Evolutionary conservation across 2,329 filamentous ascomycete species (phyloP), one percentile per base, ranked within the genome.

Genomic region (Basipetospora sp.): DNA sequence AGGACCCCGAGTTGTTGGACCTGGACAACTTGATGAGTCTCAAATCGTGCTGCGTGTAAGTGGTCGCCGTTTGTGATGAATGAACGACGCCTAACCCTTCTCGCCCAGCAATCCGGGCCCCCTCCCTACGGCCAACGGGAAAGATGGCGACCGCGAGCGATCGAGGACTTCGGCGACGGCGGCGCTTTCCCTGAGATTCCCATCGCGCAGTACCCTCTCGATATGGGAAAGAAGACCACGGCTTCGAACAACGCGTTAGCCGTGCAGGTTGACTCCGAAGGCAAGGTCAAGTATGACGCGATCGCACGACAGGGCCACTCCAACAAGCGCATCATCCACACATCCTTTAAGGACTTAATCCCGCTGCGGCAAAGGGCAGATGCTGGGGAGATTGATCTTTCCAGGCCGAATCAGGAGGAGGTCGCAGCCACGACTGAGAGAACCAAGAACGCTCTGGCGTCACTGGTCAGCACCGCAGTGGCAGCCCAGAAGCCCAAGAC

Each of bases 401-500:
- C 84, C 44, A 70, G 86, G 43, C 90, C 90, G 1, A 83, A 76
- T 47, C 74, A 84, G 56, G 86, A 94, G 49, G 74, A 90, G 51
- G 83, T 96, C 2, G 71, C 74, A 40, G 83, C 74, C 28, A 86
- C 86, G 42, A 83, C 87, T 43, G 83, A 94, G 55, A 78, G 79
- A 57, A 98, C 90, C 16, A 85, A 86, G 57, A 77, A 80, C 47
- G 90, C 90, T 5, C 64, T 98, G 45, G 81, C 82, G 37, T 73
- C 73, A 31, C 65, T 98, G 42, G 83, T 94, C 8, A 78, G 74
- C 47, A 85, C 87, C 31, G 87, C 90, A 1, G 77, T 93, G 15
- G 79, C 86, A 3, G 80, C 90, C 8, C 90, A 96, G 62, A 93
- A 92, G 54, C 90, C 90, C 3, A 98, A 98, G 65, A 94, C 86